These are phyloP conservation scores for Aureoboletus auriporus DNA, from an alignment of 768 basidiomycete species.

Conservation along the genomic window DNA sequence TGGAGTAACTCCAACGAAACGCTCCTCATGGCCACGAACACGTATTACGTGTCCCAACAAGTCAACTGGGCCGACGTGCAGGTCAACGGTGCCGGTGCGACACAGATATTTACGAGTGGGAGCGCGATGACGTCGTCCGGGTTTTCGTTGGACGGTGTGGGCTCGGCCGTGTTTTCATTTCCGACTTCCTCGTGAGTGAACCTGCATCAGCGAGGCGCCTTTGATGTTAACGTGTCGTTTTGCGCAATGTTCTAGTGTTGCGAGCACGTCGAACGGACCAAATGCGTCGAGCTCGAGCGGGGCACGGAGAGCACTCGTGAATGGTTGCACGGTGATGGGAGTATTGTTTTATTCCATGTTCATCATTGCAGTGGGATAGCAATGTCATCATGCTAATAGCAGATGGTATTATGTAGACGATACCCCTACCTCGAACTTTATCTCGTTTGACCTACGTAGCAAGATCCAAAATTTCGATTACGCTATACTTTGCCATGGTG, in stretches of 20 bases:
- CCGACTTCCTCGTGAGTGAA: conserved; percentile 12
- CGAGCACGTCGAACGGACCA: neutral
- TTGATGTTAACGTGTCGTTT: neutral
- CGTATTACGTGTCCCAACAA: conserved; percentile 36
- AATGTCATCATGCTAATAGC: neutral
- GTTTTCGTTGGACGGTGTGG: conserved; percentile 12
- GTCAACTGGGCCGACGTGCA: conserved; percentile 31
- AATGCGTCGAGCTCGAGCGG: neutral
- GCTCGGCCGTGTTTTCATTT: conserved; percentile 19
- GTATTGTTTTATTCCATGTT: neutral
- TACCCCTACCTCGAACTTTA: neutral
- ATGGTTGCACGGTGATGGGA: neutral
- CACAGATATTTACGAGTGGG: conserved; percentile 14
- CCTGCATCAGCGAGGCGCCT: too few species aligned
- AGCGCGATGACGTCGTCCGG: conserved; percentile 10
- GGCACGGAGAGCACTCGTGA: neutral
- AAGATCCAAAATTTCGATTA: conserved; percentile 17
- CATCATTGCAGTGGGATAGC: neutral
- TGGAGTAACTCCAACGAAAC: conserved; percentile 45
- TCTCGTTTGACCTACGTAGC: neutral
- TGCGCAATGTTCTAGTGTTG: neutral
- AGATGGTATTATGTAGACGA: neutral
- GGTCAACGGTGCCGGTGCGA: conserved; percentile 4
- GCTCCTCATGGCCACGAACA: conserved; percentile 50
- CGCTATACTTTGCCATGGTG: neutral